A percentile compares a stretch with the other conserved stretches of the same genome.
Conservation (phyloP, 495 filamentous ascomycete genomes). For the Trichoderma virens region DNA sequence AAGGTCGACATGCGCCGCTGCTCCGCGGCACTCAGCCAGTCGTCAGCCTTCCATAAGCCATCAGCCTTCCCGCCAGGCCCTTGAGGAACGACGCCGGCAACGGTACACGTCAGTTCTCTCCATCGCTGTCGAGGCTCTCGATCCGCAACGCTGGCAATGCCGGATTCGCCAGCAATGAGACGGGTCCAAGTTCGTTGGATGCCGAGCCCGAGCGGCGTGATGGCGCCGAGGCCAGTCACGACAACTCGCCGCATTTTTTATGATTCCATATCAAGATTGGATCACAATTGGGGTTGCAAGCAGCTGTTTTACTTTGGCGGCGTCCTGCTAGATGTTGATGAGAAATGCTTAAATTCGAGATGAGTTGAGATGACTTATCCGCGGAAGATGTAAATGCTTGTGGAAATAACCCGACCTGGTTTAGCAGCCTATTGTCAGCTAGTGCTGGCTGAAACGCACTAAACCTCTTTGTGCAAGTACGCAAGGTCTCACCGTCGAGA, state of each 20-base stretch:
- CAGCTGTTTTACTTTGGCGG: neutral
- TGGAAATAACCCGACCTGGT: neutral
- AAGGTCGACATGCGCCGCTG: constrained; percentile 85
- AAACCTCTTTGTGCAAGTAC: neutral
- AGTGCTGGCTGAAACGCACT: neutral
- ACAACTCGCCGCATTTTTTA: constrained; percentile 79
- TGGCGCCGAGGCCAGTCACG: constrained; percentile 85
- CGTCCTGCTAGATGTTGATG: neutral
- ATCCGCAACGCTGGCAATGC: constrained; percentile 61
- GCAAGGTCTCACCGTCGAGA: neutral
- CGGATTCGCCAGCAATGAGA: constrained; percentile 70
- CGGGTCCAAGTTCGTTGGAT: constrained; percentile 71
- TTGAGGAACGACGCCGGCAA: constrained; percentile 73
- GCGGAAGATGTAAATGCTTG: neutral
- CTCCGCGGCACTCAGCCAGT: constrained; percentile 66
- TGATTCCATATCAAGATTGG: constrained; percentile 1
- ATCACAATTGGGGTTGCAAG: neutral
- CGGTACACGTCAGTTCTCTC: constrained; percentile 65
- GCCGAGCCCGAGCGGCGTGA: constrained; percentile 85
- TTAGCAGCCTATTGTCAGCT: neutral
- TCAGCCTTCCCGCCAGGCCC: constrained; percentile 7
- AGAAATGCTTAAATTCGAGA: neutral
- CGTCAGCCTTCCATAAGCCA: constrained; percentile 59
- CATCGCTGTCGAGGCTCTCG: constrained; percentile 47
- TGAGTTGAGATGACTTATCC: neutral